These are phyloP conservation scores for Cladosporium cucumerinum DNA, from an alignment of 2,329 filamentous ascomycete species.

Conservation along the genomic window DNA sequence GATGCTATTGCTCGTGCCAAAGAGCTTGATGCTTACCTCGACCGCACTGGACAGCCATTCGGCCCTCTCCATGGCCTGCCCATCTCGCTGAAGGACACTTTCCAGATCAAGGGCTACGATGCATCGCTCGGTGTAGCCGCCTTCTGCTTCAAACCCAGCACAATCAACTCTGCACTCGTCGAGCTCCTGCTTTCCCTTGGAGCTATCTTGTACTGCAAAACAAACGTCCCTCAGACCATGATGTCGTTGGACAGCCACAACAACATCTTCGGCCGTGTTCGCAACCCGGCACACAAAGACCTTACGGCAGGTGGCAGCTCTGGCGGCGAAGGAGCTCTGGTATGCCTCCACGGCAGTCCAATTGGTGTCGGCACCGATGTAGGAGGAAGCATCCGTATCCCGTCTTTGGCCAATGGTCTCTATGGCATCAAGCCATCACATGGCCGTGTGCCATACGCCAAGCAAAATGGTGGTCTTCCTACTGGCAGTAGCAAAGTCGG, in stretches of 20 bases:
- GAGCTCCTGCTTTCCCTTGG: constrained; percentile 44
- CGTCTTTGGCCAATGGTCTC: constrained; percentile 49
- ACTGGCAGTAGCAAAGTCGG: constrained; percentile 47
- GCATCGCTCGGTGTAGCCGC: constrained; percentile 41
- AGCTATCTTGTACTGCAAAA: constrained; percentile 52
- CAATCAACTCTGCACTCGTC: constrained; percentile 41
- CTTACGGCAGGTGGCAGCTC: constrained; percentile 53
- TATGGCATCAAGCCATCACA: constrained; percentile 48
- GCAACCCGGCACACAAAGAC: constrained; percentile 48
- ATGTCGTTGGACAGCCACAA: constrained; percentile 54
- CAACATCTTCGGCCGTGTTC: constrained; percentile 47
- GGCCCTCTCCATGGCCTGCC: constrained; percentile 45
- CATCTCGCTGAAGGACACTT: constrained; percentile 37
- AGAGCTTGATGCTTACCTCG: constrained; percentile 41
- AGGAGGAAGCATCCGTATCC: constrained; percentile 53
- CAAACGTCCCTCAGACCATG: constrained; percentile 54
- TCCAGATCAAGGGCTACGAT: constrained; percentile 37
- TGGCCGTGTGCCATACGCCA: constrained; percentile 51
- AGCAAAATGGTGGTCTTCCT: constrained; percentile 48
- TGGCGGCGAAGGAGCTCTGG: constrained; percentile 52
- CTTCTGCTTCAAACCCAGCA: constrained; percentile 43
- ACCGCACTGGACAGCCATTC: constrained; percentile 36
- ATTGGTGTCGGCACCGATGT: constrained; percentile 55
- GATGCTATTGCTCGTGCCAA: constrained; percentile 38
- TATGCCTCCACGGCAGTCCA: constrained; percentile 48